A percentile compares a stretch with the other conserved stretches of the same genome.
Evolutionary conservation across 2,329 filamentous ascomycete species (phyloP).

Genomic region (Sphaerulina populicola): DNA sequence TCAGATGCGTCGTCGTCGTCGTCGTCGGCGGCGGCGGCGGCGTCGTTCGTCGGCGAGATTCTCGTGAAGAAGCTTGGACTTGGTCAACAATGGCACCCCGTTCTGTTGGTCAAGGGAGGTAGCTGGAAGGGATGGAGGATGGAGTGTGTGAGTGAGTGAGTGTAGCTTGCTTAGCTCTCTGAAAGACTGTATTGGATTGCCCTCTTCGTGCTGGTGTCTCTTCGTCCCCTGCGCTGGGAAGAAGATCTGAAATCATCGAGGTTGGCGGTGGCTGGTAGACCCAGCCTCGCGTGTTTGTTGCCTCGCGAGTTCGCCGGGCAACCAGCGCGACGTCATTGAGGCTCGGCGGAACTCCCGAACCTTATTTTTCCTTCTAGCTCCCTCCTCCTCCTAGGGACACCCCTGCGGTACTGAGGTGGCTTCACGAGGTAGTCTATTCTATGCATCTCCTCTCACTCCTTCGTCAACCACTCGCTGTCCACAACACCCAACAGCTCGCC

Average conservation of each 20-base stretch:
- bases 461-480: conserved; percentile 19
- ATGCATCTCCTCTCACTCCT: no score
- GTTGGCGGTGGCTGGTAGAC: conserved; percentile 8
- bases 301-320: neutral
- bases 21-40: neutral
- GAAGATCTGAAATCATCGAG: conserved; percentile 7
- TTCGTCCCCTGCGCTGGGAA: conserved; percentile 2
- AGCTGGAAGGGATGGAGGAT: neutral
- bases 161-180: neutral
- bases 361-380: neutral
- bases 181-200: neutral
- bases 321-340: conserved; percentile 7
- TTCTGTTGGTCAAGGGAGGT: neutral
- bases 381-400: no score
- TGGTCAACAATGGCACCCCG: neutral
- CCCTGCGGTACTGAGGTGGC: no score
- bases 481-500: conserved; percentile 41
- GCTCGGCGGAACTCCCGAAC: conserved; percentile 4
- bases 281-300: conserved; percentile 3
- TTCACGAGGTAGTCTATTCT: no score
- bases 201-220: neutral
- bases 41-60: neutral
- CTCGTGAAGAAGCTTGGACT: neutral
- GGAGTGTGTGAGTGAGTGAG: neutral
- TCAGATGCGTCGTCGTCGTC: no score